phyloP scores from a whole-genome alignment of 331 rosid genomes.

The Ulmus americana region DNA sequence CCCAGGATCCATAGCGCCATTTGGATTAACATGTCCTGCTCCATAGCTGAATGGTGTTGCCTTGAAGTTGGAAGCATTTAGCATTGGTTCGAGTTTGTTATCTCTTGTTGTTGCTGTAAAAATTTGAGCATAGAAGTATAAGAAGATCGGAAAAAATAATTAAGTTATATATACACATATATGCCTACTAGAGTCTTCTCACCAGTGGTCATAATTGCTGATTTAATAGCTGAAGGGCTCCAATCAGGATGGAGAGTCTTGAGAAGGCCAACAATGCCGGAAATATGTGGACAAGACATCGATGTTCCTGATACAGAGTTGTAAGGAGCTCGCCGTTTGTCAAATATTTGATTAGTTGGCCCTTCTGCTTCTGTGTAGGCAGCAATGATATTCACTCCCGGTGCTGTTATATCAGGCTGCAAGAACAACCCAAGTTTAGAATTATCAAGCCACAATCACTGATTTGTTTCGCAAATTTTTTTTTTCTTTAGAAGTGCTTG shows the following conservation, averaged over 20 bases:
- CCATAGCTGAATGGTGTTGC: slow-evolving; percentile 84
- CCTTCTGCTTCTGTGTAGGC: slow-evolving; percentile 74
- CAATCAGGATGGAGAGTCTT: slow-evolving; percentile 67
- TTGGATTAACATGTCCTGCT: slow-evolving; percentile 71
- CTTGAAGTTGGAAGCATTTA: slow-evolving; percentile 44
- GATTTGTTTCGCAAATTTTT: not conserved
- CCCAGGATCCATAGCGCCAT: slow-evolving; percentile 81
- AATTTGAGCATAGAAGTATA: not conserved
- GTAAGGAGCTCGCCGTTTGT: slow-evolving; percentile 49
- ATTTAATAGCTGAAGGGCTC: slow-evolving; percentile 87
- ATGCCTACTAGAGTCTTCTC: slow-evolving; percentile 16
- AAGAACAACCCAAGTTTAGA: slow-evolving; percentile 12
- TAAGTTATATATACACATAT: not conserved
- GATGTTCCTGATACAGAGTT: slow-evolving; percentile 92
- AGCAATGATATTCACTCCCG: slow-evolving; percentile 86
- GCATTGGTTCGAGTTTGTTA: slow-evolving; percentile 41
- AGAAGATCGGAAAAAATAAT: not conserved
- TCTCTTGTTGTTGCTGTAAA: slow-evolving; percentile 52
- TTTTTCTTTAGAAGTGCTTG: not conserved
- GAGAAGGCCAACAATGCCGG: slow-evolving; percentile 70
- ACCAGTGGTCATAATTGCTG: slow-evolving; percentile 95
- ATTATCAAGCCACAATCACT: not conserved
- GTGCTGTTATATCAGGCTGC: slow-evolving; percentile 94
- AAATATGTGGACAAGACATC: slow-evolving; percentile 91
- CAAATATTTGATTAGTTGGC: slow-evolving; percentile 61